phyloP scores from a whole-genome alignment of 345 rosid species.

The Iberis pinnata region DNA sequence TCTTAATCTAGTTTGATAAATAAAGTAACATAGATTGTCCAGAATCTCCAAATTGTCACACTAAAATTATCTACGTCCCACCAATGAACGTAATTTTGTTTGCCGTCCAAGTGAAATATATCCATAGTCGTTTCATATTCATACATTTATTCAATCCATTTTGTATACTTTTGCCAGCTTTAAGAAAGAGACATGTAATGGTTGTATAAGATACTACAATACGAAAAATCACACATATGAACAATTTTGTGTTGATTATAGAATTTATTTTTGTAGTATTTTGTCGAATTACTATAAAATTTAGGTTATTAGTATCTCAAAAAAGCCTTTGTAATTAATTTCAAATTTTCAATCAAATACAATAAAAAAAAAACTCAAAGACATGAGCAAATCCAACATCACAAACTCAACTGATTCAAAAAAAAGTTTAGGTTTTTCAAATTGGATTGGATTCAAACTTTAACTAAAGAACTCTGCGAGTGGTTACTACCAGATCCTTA shows the following conservation, averaged over 20 bases:
- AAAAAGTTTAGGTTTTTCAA: slow-evolving; percentile 12
- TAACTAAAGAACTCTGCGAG: slow-evolving; percentile 3
- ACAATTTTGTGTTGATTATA: too few species aligned
- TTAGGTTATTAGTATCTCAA: too few species aligned
- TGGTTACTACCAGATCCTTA: slow-evolving; percentile 15
- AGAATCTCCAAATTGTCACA: slow-evolving; percentile 13
- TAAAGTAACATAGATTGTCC: background rate
- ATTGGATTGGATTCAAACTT: too few species aligned
- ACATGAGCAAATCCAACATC: slow-evolving; percentile 12
- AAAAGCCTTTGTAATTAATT: background rate
- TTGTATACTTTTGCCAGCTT: background rate
- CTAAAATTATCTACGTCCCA: too few species aligned
- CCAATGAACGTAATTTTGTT: too few species aligned
- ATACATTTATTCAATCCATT: slow-evolving; percentile 15
- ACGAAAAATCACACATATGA: slow-evolving; percentile 8
- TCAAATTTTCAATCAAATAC: slow-evolving; percentile 22
- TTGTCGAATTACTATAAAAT: too few species aligned
- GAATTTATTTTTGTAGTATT: too few species aligned
- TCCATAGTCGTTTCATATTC: too few species aligned
- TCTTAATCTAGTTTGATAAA: too few species aligned
- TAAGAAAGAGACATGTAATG: background rate
- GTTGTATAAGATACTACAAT: slow-evolving; percentile 20
- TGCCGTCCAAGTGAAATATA: too few species aligned
- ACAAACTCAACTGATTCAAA: slow-evolving; percentile 18
- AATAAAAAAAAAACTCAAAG: slow-evolving; percentile 16